Conservation (phyloP, 306 rosid species). For the Spatholobus suberectus region DNA sequence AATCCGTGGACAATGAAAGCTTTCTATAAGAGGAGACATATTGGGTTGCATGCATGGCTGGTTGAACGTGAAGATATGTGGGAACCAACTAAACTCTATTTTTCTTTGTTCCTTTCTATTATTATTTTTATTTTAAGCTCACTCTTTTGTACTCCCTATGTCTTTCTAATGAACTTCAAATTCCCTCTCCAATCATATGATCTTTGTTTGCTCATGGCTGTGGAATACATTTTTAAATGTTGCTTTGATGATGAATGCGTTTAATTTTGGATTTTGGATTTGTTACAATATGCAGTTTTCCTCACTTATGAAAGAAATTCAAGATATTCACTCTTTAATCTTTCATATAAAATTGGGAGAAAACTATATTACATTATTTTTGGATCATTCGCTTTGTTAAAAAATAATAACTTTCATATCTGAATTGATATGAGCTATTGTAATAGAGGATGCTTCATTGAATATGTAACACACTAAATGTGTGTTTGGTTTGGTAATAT, state of each 20-base stretch:
- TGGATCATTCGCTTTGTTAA: neutral
- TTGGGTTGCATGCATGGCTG: neutral
- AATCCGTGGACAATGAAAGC: constrained; percentile 51
- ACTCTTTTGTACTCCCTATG: neutral
- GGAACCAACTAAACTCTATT: neutral
- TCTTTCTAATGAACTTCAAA: neutral
- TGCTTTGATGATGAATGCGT: neutral
- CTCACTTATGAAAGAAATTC: neutral
- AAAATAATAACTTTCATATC: neutral
- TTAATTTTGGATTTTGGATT: neutral
- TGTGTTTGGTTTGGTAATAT: too few relatives aligned
- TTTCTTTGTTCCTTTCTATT: neutral
- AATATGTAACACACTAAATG: too few relatives aligned
- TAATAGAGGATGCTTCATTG: too few relatives aligned
- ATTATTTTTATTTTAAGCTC: neutral
- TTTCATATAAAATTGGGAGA: neutral
- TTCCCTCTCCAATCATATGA: neutral
- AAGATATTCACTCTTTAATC: neutral
- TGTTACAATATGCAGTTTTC: neutral
- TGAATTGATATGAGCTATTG: neutral
- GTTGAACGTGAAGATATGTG: constrained; percentile 1
- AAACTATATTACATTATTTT: neutral
- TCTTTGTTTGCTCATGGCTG: neutral
- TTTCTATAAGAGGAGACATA: constrained; percentile 33
- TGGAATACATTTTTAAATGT: neutral